A percentile compares a stretch with the other conserved stretches of the same genome.
Conservation (phyloP, 176 grass and related monocot species). For the Triticum dicoccoides region DNA sequence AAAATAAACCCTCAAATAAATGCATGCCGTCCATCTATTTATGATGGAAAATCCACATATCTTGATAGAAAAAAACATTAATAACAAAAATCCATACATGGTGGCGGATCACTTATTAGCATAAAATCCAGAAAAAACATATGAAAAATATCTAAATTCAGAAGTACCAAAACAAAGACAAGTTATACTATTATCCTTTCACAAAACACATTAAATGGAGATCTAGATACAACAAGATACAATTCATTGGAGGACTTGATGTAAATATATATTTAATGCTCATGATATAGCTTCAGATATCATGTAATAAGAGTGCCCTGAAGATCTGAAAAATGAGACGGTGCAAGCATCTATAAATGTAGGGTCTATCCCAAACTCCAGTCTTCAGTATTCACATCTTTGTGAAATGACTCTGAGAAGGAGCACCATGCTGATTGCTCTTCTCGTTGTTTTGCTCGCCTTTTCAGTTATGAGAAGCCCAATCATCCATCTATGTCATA, state of each 20-base stretch:
- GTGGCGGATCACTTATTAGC: neutral
- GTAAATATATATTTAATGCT: neutral
- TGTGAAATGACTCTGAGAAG: neutral
- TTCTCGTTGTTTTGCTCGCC: neutral
- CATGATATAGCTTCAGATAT: neutral
- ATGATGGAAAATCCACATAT: neutral
- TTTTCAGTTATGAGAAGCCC: neutral
- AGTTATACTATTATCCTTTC: neutral
- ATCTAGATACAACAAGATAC: neutral
- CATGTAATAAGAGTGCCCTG: neutral
- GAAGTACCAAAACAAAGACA: neutral
- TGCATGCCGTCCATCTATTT: neutral
- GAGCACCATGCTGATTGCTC: neutral
- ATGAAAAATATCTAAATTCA: neutral
- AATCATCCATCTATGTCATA: neutral
- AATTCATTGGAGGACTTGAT: neutral
- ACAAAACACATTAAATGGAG: neutral
- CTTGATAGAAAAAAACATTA: neutral
- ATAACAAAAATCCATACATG: neutral
- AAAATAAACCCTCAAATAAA: too few species aligned
- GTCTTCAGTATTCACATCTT: neutral
- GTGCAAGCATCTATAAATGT: neutral
- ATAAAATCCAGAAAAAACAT: neutral
- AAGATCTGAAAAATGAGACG: neutral
- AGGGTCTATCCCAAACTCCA: neutral